Percentiles rank a stretch among this genome's conserved stretches.
These are phyloP conservation scores for Trichophyton equinum DNA, from an alignment of 2,329 filamentous ascomycete species.

Conservation along the genomic window DNA sequence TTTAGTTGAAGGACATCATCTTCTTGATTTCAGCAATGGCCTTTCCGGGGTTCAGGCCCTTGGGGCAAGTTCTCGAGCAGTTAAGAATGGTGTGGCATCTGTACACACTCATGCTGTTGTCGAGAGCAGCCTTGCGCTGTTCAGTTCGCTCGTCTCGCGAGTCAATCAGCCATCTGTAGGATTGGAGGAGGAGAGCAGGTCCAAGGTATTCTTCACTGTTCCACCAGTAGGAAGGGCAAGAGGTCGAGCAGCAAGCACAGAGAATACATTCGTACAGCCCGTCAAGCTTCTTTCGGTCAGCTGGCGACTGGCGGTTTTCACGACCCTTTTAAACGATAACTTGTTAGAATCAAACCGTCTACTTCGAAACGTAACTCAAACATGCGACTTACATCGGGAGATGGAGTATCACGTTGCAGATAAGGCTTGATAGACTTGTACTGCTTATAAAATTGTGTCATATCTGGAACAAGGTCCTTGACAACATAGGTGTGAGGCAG, in stretches of 20 bases:
- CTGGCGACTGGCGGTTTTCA: slow-evolving; percentile 82
- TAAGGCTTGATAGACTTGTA: slow-evolving; percentile 99
- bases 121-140: slow-evolving; percentile 78
- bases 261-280: slow-evolving; percentile 99
- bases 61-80: slow-evolving; percentile 94
- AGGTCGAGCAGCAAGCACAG: slow-evolving; percentile 97
- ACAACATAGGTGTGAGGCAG: slow-evolving; percentile 97
- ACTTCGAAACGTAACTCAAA: neutral
- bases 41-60: slow-evolving; percentile 90
- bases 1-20: slow-evolving; percentile 53
- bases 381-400: slow-evolving; percentile 57
- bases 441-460: slow-evolving; percentile 99
- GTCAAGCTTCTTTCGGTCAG: slow-evolving; percentile 90
- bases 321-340: slow-evolving; percentile 52
- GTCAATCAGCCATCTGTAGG: slow-evolving; percentile 93
- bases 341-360: neutral
- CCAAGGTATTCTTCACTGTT: slow-evolving; percentile 98
- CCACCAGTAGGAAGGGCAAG: slow-evolving; percentile 99
- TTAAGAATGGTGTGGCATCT: slow-evolving; percentile 99
- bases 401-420: slow-evolving; percentile 76
- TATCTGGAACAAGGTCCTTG: slow-evolving; percentile 94
- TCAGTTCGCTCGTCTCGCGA: slow-evolving; percentile 81
- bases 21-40: slow-evolving; percentile 99
- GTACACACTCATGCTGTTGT: slow-evolving; percentile 99
- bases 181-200: slow-evolving; percentile 90